Base-by-base conservation (phyloP, 2,329 filamentous ascomycete genomes). In the Herpomyces periplanetae region DNA sequence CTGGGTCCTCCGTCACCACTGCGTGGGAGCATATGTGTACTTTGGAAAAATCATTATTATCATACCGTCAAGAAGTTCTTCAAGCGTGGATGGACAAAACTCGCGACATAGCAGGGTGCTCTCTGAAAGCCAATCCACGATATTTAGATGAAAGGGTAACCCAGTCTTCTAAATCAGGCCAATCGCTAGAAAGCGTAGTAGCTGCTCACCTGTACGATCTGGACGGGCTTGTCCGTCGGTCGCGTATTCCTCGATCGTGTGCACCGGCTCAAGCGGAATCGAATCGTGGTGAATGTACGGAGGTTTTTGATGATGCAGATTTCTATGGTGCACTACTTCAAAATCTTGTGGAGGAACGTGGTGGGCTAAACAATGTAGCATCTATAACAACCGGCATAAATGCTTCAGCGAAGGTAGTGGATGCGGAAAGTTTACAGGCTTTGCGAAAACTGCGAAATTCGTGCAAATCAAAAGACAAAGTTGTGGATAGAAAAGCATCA, bases 301-400 rank as follows among this genome's bases (percentile, higher is more conserved):
- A 45, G 9, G 57, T 87, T 28, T 96, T 80, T 42, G 75, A 91
- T 34, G 80, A 96, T 30, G 68, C 66, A 5, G 60, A 84, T 34
- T 88, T 91, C 37, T 96, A 96, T 41, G 69, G 85, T 35, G 44
- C 80, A 7, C 51, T 96, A 2, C 53, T 96, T 11, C 84, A 87
- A 35, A 69, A 87, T 32, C 56, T 96, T 2, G 63, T 96, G 5
- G 69, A 87, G 33, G 68, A 84, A 35, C 62, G 75, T n/a, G n/a
- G n/a, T n/a, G n/a, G n/a, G n/a, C n/a, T n/a, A n/a, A n/a, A n/a
- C 23, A 64, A 64, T 28, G 49, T 57, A 1, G 63, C 71, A 19
- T 34, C 40, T 8, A 37, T 40, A 17, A 34, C 27, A 22, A 34
- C 31, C 28, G 34, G 36, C 3, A 50, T 51, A 5, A 12, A 9